Base-by-base conservation (phyloP, 2,329 filamentous ascomycete species). In the Dactylellina sp. region DNA sequence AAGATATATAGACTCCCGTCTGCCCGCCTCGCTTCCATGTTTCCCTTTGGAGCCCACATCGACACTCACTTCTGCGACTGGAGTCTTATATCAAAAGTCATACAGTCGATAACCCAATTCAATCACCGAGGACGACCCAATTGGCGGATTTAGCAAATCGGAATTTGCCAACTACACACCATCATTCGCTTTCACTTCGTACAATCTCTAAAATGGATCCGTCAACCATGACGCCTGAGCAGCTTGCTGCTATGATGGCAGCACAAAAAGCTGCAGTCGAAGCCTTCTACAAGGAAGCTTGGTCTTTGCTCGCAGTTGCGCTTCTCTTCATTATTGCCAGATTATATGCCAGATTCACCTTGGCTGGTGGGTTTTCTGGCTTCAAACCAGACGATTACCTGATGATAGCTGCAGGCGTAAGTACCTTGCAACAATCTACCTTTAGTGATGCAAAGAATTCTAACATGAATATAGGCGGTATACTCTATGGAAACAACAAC, bases 331-430 rank as follows among this genome's bases (percentile, higher is more conserved):
- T 87, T 11, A 78, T 78, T 6, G 77, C 89, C 9, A 83, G 87
- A 32, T 83, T 84, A 1, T 83, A 82, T 57, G 83, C 85, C 7
- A 82, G 87, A 50, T 81, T 84, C 76, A 81, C 78, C 32, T 79
- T 81, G 9, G 83, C 84, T 1, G 86, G 87, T 12, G 71, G 71
- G 6, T 80, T 84, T 39, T 80, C 79, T 63, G 82, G 82, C n/a
- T 83, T 89, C 63, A 82, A 84, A 75, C 81, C 83, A 0, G 87
- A 89, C 78, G 88, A 89, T 74, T 88, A 86, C 76, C 78, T 89
- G 28, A 86, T 88, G 80, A 79, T 84, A 47, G n/a, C 87, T 16
- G 86, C 84, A 3, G 82, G 83, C 71, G 85, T 88, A 79, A 77
- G 84, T 78, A 40, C 12, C 32, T 40, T 14, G 11, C 37, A 14